Conservation (phyloP, 129 eudicot species). For the Sambucus nigra region DNA sequence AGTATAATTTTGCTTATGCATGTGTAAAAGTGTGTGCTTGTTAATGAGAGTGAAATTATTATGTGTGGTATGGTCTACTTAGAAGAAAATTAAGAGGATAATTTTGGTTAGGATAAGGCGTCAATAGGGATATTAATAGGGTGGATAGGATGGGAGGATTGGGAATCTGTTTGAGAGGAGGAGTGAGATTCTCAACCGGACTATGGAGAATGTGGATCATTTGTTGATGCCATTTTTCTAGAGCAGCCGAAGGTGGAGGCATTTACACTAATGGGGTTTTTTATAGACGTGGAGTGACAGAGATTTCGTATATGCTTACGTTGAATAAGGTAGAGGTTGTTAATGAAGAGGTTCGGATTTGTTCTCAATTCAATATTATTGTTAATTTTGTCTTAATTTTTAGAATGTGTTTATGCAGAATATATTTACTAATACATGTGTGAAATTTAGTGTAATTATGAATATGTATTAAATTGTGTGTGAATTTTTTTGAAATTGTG, state of each 20-base stretch:
- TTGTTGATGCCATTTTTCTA: constrained; percentile 57
- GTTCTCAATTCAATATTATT: too few relatives aligned
- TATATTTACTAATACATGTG: too few relatives aligned
- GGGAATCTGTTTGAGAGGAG: constrained; percentile 64
- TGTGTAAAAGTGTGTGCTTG: too few relatives aligned
- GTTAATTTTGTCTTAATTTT: too few relatives aligned
- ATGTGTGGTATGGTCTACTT: constrained; percentile 73
- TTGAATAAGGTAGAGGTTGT: constrained; percentile 82
- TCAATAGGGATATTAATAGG: too few relatives aligned
- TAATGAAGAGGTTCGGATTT: constrained; percentile 36
- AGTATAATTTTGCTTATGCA: too few relatives aligned
- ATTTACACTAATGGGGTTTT: constrained; percentile 59
- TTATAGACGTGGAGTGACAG: too few relatives aligned
- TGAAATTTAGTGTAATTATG: too few relatives aligned
- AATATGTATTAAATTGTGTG: too few relatives aligned
- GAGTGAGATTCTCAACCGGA: constrained; percentile 61
- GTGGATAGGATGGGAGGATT: constrained; percentile 64
- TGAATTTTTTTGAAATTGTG: too few relatives aligned
- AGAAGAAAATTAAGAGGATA: constrained; percentile 89
- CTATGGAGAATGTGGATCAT: constrained; percentile 46
- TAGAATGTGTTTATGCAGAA: too few relatives aligned
- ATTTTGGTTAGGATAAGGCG: constrained; percentile 77
- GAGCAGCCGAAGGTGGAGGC: constrained; percentile 78
- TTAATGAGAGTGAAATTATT: constrained; percentile 58
- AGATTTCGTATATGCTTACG: too few relatives aligned